phyloP scores from a whole-genome alignment of 2,329 filamentous ascomycete species.

The Diaporthe destruens region DNA sequence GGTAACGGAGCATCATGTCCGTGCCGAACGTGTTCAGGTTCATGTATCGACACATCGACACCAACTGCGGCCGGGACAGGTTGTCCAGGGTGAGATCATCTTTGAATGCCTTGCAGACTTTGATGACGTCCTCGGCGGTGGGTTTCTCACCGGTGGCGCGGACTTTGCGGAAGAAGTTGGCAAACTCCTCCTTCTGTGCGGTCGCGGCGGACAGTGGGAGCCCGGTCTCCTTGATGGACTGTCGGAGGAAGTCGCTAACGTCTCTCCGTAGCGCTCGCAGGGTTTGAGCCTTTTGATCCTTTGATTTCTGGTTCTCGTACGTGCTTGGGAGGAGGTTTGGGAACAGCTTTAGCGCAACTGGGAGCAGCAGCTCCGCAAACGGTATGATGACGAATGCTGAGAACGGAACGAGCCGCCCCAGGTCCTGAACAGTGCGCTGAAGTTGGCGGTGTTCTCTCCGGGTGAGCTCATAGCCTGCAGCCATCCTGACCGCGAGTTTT shows the following conservation, averaged over 20 bases:
- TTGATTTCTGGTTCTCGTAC: slow-evolving; percentile 91
- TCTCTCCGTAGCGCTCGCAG: slow-evolving; percentile 91
- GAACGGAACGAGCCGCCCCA: slow-evolving; percentile 93
- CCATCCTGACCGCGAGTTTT: slow-evolving; percentile 94
- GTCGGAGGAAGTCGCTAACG: slow-evolving; percentile 89
- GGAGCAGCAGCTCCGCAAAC: slow-evolving; percentile 92
- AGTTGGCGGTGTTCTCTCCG: slow-evolving; percentile 94
- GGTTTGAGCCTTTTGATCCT: slow-evolving; percentile 86
- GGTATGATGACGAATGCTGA: slow-evolving; percentile 97
- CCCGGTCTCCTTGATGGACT: slow-evolving; percentile 93
- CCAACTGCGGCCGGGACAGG: slow-evolving; percentile 91
- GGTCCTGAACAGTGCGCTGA: slow-evolving; percentile 91
- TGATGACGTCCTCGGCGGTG: slow-evolving; percentile 92
- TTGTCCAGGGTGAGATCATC: slow-evolving; percentile 98
- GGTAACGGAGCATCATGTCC: slow-evolving; percentile 97
- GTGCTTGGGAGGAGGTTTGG: slow-evolving; percentile 98
- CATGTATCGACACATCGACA: slow-evolving; percentile 98
- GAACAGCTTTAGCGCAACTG: slow-evolving; percentile 92
- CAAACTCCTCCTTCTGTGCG: slow-evolving; percentile 92
- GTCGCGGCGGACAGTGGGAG: slow-evolving; percentile 86
- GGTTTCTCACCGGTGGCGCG: slow-evolving; percentile 91
- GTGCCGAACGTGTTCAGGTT: slow-evolving; percentile 97
- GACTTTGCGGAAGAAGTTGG: slow-evolving; percentile 97
- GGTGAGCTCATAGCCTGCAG: slow-evolving; percentile 95
- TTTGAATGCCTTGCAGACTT: slow-evolving; percentile 99